Conservation (phyloP, 495 filamentous ascomycete genomes). For the Parathielavia hyrcaniae region DNA sequence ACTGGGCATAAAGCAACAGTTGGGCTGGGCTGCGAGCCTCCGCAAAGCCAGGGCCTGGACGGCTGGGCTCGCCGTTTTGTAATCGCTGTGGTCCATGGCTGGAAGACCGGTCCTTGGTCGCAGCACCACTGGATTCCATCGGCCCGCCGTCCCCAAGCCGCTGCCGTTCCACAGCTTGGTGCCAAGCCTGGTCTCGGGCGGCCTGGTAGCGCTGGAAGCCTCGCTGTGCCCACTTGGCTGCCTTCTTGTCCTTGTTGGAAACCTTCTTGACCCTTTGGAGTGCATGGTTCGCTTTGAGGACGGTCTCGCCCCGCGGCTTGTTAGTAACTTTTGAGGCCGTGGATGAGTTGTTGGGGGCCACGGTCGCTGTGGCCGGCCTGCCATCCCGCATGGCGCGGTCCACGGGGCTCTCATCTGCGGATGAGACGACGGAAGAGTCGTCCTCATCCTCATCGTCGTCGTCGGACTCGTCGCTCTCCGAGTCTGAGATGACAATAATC, state of each 20-base stretch:
- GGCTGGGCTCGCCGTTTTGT: conserved; percentile 3
- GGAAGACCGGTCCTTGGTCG: conserved; percentile 7
- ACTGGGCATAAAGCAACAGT: neutral
- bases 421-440: conserved; percentile 21
- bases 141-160: conserved; percentile 18
- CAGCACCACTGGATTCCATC: neutral
- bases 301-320: neutral
- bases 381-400: neutral
- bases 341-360: neutral
- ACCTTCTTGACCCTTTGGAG: conserved; percentile 24
- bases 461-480: conserved; percentile 58
- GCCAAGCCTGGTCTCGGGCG: conserved; percentile 32
- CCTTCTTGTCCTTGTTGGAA: conserved; percentile 18
- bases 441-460: conserved; percentile 27
- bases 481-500: conserved; percentile 75
- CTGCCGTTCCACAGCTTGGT: conserved; percentile 29
- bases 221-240: conserved; percentile 27
- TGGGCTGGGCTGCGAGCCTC: conserved; percentile 1
- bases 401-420: conserved; percentile 7
- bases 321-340: neutral
- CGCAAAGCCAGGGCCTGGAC: neutral
- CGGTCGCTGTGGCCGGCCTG: neutral
- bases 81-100: conserved; percentile 12
- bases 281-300: conserved; percentile 1
- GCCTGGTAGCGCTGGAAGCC: conserved; percentile 40